Evolutionary conservation across 179 eudicot species (phyloP).

Genomic region (Spinacia oleracea): DNA sequence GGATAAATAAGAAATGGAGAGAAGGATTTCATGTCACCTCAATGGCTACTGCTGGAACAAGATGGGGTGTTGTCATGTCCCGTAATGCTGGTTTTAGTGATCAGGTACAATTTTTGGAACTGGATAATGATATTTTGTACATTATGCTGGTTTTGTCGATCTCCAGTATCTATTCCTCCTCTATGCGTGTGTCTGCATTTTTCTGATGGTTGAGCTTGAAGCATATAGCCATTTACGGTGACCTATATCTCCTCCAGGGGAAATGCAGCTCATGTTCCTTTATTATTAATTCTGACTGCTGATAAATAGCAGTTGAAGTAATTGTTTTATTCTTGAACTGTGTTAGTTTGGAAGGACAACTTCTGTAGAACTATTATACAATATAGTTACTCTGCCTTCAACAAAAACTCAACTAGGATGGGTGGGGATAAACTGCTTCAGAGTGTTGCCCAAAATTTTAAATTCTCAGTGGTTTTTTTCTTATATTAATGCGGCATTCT

Average conservation of each 20-base stretch:
- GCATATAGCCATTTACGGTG: not conserved
- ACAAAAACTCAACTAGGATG: not conserved
- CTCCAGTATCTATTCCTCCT: not conserved
- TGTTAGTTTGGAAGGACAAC: not conserved
- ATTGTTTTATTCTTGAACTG: not conserved
- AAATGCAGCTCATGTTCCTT: not conserved
- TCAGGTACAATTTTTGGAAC: conserved; percentile 38
- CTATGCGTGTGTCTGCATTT: not conserved
- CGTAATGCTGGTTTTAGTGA: conserved; percentile 59
- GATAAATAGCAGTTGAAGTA: not conserved
- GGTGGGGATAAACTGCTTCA: not conserved
- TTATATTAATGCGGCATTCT: not conserved
- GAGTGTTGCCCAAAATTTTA: not conserved
- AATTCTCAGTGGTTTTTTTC: not conserved
- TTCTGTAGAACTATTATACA: not conserved
- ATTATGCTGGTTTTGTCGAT: not conserved
- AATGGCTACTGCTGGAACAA: conserved; percentile 62
- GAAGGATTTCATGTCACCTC: conserved; percentile 69
- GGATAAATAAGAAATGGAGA: conserved; percentile 76
- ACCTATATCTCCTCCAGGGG: not conserved
- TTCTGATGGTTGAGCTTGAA: not conserved
- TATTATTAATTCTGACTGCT: not conserved
- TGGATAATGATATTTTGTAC: not conserved
- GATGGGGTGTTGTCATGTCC: conserved; percentile 73
- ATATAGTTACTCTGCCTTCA: not conserved